A percentile compares a stretch with the other conserved stretches of the same genome.
These are phyloP conservation scores for Rhodomyrtus tomentosa DNA, from an alignment of 345 rosid species.

Conservation along the genomic window DNA sequence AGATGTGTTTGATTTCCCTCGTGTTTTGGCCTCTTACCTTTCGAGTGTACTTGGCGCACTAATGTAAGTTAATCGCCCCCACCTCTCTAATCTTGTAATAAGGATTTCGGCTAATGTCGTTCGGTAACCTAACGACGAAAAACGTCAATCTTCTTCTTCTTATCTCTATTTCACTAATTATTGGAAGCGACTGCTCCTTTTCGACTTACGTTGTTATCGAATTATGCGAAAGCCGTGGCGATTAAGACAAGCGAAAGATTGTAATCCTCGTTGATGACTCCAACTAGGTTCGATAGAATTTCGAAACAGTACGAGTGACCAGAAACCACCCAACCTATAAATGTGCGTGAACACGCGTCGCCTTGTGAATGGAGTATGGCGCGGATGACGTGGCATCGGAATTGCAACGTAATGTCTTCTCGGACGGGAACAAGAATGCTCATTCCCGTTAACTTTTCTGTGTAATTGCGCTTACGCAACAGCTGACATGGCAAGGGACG, in stretches of 20 bases:
- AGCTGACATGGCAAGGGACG: neutral
- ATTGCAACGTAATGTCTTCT: too few species aligned
- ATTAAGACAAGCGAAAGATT: neutral
- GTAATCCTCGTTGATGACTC: neutral
- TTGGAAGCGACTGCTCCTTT: neutral
- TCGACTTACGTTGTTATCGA: neutral
- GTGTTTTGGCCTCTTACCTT: neutral
- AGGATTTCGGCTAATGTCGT: neutral
- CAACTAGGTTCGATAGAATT: neutral
- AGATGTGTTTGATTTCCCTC: constrained; percentile 1
- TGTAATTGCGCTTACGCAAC: neutral
- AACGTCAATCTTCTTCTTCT: neutral
- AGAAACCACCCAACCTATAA: neutral
- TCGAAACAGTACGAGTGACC: neutral
- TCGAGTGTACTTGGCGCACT: constrained; percentile 1
- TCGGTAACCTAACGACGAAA: neutral
- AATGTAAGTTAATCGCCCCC: constrained; percentile 9
- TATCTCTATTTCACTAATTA: neutral
- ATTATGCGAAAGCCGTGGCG: rapidly evolving
- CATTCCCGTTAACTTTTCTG: too few species aligned
- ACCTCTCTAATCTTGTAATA: neutral
- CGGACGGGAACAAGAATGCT: too few species aligned
- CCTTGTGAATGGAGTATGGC: too few species aligned
- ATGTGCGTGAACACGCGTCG: neutral
- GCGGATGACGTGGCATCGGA: too few species aligned